Percentiles rank a stretch among this genome's conserved stretches.
phyloP scores from a whole-genome alignment of 805 yeast genomes.

The Wickerhamomyces chaumierensis region DNA sequence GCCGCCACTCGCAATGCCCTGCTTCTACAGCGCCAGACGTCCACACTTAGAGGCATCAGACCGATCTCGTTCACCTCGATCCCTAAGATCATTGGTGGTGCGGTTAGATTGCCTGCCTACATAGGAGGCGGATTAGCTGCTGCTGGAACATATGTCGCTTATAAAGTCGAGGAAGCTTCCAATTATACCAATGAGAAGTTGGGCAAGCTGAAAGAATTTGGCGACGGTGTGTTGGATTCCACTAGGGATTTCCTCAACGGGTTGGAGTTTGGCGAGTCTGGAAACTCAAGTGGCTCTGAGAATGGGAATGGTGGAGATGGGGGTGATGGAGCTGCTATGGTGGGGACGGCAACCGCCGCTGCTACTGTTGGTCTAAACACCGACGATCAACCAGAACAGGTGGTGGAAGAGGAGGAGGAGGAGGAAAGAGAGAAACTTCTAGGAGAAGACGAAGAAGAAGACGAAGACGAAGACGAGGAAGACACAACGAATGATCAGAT shows the following conservation, averaged over 20 bases:
- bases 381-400: conserved; percentile 32
- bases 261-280: conserved; percentile 12
- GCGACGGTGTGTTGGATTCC: conserved; percentile 40
- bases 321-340: conserved; percentile 16
- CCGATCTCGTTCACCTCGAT: conserved; percentile 21
- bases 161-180: conserved; percentile 83
- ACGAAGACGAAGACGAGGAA: conserved; percentile 42
- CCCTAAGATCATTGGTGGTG: conserved; percentile 44
- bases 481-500: conserved; percentile 68
- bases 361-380: conserved; percentile 43
- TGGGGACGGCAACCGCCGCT: conserved; percentile 39
- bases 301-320: conserved; percentile 19
- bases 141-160: conserved; percentile 85
- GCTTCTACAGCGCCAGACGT: neutral
- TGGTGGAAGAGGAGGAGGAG: conserved; percentile 28
- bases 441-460: conserved; percentile 25
- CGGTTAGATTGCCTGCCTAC: conserved; percentile 61
- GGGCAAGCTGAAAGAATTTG: conserved; percentile 47
- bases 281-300: conserved; percentile 3
- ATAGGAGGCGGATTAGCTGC: conserved; percentile 90
- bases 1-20: neutral
- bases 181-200: conserved; percentile 59
- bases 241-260: conserved; percentile 15
- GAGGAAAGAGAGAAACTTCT: conserved; percentile 27
- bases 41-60: conserved; percentile 2